Percentiles rank a stretch among this genome's conserved stretches.
Evolutionary conservation across 2,329 filamentous ascomycete species (phyloP).

Genomic region (Grosmannia penicillata): DNA sequence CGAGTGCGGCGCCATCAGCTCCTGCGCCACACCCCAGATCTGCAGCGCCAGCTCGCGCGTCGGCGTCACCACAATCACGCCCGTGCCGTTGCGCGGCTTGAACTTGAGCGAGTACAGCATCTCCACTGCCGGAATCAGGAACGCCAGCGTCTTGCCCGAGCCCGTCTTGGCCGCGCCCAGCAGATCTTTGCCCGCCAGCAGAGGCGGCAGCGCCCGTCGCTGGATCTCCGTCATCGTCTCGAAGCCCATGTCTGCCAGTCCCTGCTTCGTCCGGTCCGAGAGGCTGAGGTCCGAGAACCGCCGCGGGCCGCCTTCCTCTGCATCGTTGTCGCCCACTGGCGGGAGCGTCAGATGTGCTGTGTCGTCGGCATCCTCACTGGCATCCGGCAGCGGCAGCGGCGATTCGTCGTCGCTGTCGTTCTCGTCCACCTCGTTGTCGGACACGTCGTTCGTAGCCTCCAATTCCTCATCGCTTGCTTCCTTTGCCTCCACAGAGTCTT

Average conservation of each 20-base stretch:
- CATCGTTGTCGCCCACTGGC: slow-evolving; percentile 42
- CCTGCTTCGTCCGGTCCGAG: slow-evolving; percentile 76
- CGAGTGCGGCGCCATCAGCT: slow-evolving; percentile 87
- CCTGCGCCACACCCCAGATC: slow-evolving; percentile 87
- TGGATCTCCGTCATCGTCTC: slow-evolving; percentile 95
- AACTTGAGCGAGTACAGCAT: slow-evolving; percentile 82
- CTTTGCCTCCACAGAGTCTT: neutral
- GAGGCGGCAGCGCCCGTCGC: slow-evolving; percentile 68
- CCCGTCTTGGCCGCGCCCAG: slow-evolving; percentile 85
- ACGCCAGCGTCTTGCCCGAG: slow-evolving; percentile 88
- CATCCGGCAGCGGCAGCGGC: slow-evolving; percentile 1
- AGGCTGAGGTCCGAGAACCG: slow-evolving; percentile 72
- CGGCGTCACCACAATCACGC: slow-evolving; percentile 82
- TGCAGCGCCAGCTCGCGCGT: slow-evolving; percentile 89
- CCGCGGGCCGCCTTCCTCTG: slow-evolving; percentile 25
- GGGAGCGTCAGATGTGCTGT: slow-evolving; percentile 32
- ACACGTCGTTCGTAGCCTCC: too few species aligned
- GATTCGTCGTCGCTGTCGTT: slow-evolving; percentile 9
- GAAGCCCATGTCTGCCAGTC: slow-evolving; percentile 84
- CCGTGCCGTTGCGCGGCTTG: slow-evolving; percentile 88
- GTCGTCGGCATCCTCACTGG: slow-evolving; percentile 20
- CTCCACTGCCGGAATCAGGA: slow-evolving; percentile 86
- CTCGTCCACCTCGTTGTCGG: slow-evolving; percentile 5
- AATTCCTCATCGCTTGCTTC: slow-evolving; percentile 7
- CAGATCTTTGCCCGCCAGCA: slow-evolving; percentile 77